phyloP scores from a whole-genome alignment of 768 basidiomycete genomes.

The Macrolepiota fuliginosa region DNA sequence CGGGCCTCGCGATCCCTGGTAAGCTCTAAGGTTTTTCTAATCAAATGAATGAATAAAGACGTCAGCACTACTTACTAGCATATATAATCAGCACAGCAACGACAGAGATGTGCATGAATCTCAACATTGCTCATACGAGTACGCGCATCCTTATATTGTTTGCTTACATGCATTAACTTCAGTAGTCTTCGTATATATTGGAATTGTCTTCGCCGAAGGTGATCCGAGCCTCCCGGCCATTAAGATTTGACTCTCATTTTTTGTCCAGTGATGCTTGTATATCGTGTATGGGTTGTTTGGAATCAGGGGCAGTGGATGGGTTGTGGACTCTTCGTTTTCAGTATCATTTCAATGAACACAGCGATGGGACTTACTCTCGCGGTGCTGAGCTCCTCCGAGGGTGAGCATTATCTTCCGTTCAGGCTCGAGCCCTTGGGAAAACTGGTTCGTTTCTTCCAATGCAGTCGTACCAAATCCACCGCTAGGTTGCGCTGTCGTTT shows the following conservation, averaged over 20 bases:
- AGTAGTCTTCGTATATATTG: not conserved
- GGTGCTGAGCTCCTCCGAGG: not conserved
- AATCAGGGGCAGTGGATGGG: not conserved
- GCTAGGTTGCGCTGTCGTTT: not conserved
- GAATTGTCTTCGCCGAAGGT: not conserved
- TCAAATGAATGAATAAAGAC: not conserved
- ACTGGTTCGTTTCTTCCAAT: not conserved
- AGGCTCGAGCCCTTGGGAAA: not conserved
- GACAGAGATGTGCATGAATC: not conserved
- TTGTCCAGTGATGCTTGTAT: not conserved
- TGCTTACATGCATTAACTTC: too few relatives aligned
- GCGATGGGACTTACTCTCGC: not conserved
- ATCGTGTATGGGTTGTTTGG: conserved; percentile 1
- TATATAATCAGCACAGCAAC: not conserved
- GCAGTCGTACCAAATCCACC: not conserved
- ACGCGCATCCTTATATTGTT: not conserved
- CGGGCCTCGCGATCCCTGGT: not conserved
- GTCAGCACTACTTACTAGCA: not conserved
- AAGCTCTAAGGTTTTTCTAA: not conserved
- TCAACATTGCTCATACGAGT: not conserved
- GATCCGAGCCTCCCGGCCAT: not conserved
- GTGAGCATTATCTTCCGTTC: not conserved
- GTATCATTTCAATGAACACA: not conserved
- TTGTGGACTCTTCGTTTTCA: not conserved
- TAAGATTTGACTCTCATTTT: not conserved